A percentile compares a stretch with the other conserved stretches of the same genome.
These are phyloP conservation scores for Westerdykella aurantiaca DNA, from an alignment of 2,329 filamentous ascomycete genomes.

Conservation along the genomic window DNA sequence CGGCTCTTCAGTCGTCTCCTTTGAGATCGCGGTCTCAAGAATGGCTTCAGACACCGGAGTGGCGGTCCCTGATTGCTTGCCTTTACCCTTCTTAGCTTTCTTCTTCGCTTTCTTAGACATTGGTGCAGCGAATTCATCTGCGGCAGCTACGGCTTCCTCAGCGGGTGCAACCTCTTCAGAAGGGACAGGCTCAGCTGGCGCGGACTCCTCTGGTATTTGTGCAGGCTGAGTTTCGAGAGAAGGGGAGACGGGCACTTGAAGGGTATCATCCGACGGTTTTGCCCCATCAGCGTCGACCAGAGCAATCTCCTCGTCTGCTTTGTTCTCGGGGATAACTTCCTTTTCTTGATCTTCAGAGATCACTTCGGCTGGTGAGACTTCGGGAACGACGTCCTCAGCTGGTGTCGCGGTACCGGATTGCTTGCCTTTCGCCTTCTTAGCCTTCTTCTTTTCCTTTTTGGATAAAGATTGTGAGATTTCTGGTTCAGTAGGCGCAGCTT, in stretches of 20 bases:
- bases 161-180: not conserved
- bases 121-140: conserved; percentile 6
- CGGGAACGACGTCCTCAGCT: conserved; percentile 4
- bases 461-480: conserved; percentile 1
- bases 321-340: not conserved
- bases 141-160: conserved; percentile 1
- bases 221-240: not conserved
- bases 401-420: conserved; percentile 12
- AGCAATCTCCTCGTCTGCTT: not conserved
- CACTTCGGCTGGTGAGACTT: not conserved
- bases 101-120: conserved; percentile 19
- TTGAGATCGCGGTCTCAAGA: not conserved
- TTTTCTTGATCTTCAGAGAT: not conserved
- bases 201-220: not conserved
- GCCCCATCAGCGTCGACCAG: not conserved
- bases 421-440: conserved; percentile 23
- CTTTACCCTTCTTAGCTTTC: conserved; percentile 21
- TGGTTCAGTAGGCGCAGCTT: not conserved
- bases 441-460: conserved; percentile 28
- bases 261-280: not conserved
- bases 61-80: conserved; percentile 11
- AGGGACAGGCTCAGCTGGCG: not conserved
- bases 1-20: not conserved
- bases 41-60: conserved; percentile 9
- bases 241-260: not conserved